phyloP scores from a whole-genome alignment of 345 rosid genomes.

The Excoecaria cochinchinensis region DNA sequence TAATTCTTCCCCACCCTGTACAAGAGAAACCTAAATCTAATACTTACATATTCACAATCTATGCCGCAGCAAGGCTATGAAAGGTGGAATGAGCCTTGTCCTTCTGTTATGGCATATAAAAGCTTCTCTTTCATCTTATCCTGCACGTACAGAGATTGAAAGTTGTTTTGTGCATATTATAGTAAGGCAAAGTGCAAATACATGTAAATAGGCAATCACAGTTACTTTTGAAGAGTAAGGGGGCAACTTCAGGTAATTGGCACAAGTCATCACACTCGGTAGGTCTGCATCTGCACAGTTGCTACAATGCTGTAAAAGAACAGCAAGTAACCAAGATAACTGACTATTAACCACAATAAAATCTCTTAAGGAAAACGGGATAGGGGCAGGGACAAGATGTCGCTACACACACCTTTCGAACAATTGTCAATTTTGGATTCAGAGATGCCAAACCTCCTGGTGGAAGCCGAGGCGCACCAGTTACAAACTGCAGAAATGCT shows the following conservation, averaged over 20 bases:
- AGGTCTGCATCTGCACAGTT: slow-evolving; percentile 66
- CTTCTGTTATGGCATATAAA: slow-evolving; percentile 85
- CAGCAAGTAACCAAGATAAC: not conserved
- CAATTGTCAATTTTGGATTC: slow-evolving; percentile 86
- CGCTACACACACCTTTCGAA: slow-evolving; percentile 61
- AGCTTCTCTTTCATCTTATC: slow-evolving; percentile 92
- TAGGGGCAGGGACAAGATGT: slow-evolving; percentile 3
- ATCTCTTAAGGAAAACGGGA: not conserved
- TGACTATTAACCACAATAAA: not conserved
- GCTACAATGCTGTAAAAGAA: slow-evolving; percentile 60
- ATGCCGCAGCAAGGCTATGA: slow-evolving; percentile 49
- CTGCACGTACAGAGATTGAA: slow-evolving; percentile 38
- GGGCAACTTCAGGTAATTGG: slow-evolving; percentile 93
- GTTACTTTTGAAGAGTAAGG: slow-evolving; percentile 86
- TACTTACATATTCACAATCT: slow-evolving; percentile 45
- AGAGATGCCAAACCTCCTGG: slow-evolving; percentile 90
- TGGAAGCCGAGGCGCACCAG: slow-evolving; percentile 94
- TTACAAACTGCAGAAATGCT: slow-evolving; percentile 89
- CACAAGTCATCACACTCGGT: slow-evolving; percentile 98
- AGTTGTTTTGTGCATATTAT: too few species aligned
- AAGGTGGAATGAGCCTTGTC: slow-evolving; percentile 97
- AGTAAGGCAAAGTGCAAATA: not conserved
- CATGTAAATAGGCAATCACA: not conserved
- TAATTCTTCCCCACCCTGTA: slow-evolving; percentile 7
- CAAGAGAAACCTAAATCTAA: slow-evolving; percentile 33